Evolutionary conservation across 2,329 filamentous ascomycete species (phyloP).

Genomic region (Clonostachys rosea): DNA sequence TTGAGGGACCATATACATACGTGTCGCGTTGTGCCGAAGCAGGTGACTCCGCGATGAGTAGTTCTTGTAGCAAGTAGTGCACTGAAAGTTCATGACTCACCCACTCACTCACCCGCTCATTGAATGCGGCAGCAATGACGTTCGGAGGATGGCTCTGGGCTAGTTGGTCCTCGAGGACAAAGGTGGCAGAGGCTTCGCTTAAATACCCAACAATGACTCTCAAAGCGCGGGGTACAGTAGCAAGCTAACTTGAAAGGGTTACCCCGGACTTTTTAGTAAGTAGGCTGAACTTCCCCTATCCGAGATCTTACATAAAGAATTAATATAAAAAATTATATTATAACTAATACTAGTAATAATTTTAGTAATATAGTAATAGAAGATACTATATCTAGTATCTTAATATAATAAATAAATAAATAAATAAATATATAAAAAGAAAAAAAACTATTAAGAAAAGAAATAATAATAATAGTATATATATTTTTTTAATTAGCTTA

Average conservation of each 20-base stretch:
- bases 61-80: too few relatives aligned
- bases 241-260: not conserved
- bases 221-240: not conserved
- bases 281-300: not conserved
- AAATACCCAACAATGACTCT: not conserved
- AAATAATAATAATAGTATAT: not conserved
- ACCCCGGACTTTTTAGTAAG: not conserved
- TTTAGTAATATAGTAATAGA: not conserved
- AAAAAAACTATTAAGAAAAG: not conserved
- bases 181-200: too few relatives aligned
- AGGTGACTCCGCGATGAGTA: too few relatives aligned
- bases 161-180: too few relatives aligned
- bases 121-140: too few relatives aligned
- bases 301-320: not conserved
- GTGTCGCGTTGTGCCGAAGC: too few relatives aligned
- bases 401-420: not conserved
- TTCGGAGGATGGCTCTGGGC: too few relatives aligned
- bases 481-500: not conserved
- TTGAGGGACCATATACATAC: too few relatives aligned
- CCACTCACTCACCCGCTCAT: too few relatives aligned
- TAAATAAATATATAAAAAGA: not conserved
- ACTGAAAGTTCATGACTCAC: too few relatives aligned
- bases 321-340: not conserved
- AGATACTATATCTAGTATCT: not conserved
- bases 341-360: not conserved